These are phyloP conservation scores for Colletotrichum lentis DNA, from an alignment of 2,329 filamentous ascomycete species.

Conservation along the genomic window DNA sequence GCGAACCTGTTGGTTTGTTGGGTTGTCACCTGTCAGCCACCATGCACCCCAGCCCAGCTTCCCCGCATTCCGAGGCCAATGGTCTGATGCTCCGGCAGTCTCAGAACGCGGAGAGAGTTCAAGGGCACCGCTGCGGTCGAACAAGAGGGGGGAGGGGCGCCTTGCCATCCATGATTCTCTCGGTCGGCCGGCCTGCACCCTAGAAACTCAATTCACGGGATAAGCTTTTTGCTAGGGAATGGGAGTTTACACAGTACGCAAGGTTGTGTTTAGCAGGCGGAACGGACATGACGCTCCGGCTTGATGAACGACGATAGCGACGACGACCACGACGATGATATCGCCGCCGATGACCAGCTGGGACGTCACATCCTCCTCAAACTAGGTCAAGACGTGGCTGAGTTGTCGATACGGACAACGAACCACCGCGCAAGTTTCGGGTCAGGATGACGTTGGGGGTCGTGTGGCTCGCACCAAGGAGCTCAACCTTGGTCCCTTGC, in stretches of 20 bases:
- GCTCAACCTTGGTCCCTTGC: constrained; percentile 31
- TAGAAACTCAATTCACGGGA: constrained; percentile 21
- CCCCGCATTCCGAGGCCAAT: constrained; percentile 29
- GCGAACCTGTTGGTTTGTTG: constrained; percentile 17
- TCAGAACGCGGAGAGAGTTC: constrained; percentile 31
- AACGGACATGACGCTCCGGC: constrained; percentile 29
- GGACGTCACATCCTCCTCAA: constrained; percentile 20
- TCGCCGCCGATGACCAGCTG: background rate
- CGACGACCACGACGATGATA: background rate
- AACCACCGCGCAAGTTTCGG: constrained; percentile 12
- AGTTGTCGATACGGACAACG: background rate
- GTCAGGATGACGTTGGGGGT: constrained; percentile 30
- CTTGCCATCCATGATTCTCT: background rate
- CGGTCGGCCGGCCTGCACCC: background rate
- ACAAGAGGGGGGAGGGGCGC: constrained; percentile 2
- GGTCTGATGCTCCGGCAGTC: constrained; percentile 32
- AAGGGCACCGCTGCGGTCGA: constrained; percentile 5
- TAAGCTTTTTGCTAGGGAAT: constrained; percentile 2
- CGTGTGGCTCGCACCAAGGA: constrained; percentile 34
- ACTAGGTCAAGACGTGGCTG: constrained; percentile 18
- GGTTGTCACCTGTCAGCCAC: constrained; percentile 17
- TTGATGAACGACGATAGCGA: background rate
- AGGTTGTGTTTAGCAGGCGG: constrained; percentile 12
- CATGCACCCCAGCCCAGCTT: constrained; percentile 16
- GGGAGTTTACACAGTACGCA: constrained; percentile 5